A percentile compares a stretch with the other conserved stretches of the same genome.
phyloP scores from a whole-genome alignment of 768 basidiomycete genomes.

The Saitozyma podzolica region DNA sequence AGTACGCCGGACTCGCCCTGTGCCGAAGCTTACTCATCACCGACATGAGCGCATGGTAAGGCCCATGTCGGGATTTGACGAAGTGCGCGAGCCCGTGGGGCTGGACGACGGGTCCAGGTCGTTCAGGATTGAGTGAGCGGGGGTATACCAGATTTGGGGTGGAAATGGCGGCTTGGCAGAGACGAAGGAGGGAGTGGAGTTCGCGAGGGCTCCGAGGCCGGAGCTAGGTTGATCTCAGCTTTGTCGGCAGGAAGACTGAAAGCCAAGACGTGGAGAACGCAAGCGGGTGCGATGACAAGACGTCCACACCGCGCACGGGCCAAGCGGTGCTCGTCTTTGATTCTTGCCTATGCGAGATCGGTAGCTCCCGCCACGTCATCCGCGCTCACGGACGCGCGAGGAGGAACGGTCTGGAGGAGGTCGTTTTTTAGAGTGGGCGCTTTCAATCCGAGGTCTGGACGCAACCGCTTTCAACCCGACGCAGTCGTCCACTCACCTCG shows the following conservation, averaged over 20 bases:
- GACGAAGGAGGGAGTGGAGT: constrained; percentile 25
- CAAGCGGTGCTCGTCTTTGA: too few species aligned
- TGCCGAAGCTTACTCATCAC: constrained; percentile 39
- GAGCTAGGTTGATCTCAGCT: constrained; percentile 27
- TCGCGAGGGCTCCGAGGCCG: constrained; percentile 37
- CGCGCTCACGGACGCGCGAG: too few species aligned
- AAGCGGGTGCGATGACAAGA: too few species aligned
- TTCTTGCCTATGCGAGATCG: too few species aligned
- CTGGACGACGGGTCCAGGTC: constrained; percentile 10
- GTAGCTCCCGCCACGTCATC: too few species aligned
- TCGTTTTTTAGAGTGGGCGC: not conserved
- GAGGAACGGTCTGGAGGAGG: not conserved
- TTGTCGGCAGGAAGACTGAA: too few species aligned
- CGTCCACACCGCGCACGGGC: too few species aligned
- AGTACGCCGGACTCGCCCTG: constrained; percentile 36
- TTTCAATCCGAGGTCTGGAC: too few species aligned
- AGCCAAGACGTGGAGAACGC: too few species aligned
- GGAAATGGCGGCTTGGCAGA: constrained; percentile 37
- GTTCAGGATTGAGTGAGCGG: not conserved
- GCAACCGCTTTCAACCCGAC: not conserved
- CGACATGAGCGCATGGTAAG: constrained; percentile 39
- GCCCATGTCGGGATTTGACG: constrained; percentile 44
- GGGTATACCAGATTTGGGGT: constrained; percentile 8
- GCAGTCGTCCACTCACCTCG: constrained; percentile 23
- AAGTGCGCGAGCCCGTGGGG: constrained; percentile 30